Percentiles rank a stretch among this genome's conserved stretches.
Evolutionary conservation across 2,329 filamentous ascomycete genomes (phyloP).

Genomic region (Talaromyces rugulosus): DNA sequence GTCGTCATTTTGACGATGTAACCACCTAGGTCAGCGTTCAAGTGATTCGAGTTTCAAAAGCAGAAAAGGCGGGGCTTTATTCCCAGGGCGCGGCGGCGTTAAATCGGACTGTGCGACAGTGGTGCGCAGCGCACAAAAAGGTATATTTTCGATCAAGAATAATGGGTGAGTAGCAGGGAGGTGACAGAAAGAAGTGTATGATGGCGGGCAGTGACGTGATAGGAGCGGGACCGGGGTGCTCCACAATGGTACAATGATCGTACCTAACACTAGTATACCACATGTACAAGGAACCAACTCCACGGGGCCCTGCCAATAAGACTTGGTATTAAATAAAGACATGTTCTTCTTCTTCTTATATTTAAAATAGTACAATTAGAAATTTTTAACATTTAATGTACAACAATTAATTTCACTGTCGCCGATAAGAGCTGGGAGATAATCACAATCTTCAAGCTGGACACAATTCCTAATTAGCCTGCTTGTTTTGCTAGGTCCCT

Average conservation of each 20-base stretch:
- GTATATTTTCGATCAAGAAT: background rate
- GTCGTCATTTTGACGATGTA: constrained; percentile 28
- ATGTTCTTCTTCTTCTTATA: no score
- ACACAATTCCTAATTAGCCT: no score
- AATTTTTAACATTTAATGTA: no score
- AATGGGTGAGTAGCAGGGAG: background rate
- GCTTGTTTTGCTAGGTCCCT: no score
- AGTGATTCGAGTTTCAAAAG: background rate
- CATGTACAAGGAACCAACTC: no score
- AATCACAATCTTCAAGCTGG: no score
- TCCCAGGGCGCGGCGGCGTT: background rate
- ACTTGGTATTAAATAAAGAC: no score
- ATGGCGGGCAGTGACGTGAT: constrained; percentile 1
- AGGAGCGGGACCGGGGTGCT: background rate
- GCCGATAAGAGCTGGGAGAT: no score
- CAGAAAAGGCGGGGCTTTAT: background rate
- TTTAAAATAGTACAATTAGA: no score
- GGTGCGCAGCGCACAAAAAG: background rate
- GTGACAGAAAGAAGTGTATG: background rate
- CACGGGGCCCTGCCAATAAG: no score
- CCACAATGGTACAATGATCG: background rate
- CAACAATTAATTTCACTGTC: no score
- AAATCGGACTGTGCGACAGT: no score
- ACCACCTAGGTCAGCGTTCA: background rate
- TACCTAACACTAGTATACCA: background rate